Base-by-base conservation (phyloP, 1,284 basidiomycete species). In the Agroathelia rolfsii region DNA sequence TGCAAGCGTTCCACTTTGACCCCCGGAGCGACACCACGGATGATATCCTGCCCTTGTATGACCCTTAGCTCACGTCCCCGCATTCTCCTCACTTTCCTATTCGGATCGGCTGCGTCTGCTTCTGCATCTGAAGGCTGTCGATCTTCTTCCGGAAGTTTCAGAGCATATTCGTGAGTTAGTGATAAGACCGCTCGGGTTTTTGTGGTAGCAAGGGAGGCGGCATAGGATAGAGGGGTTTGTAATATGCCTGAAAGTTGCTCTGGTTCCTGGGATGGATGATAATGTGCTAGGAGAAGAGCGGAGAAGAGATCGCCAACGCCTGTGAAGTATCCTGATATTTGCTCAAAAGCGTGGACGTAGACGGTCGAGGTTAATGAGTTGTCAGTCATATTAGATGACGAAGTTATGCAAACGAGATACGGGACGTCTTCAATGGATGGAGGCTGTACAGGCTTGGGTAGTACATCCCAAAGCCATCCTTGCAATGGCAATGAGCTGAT, bases 221-320 rank as follows among this genome's bases (percentile, higher is more conserved):
- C 78, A 41, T 53, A 46, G 3, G 73, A 63, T 21, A 87, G 55
- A 5, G 66, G 53, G 4, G 61, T 65, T 36, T 21, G 39, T 41
- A n/a, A n/a, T n/a, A n/a, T n/a, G n/a, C n/a, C n/a, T n/a, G 18
- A 42, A 41, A 3, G 41, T 33, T 18, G 30, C 27, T 39, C 42
- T 17, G 50, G 45, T 12, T 53, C 13, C 6, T 18, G 34, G 32
- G 49, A 30, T 10, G 53, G 46, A n/a, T 59, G 50, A 53, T 80
- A 96, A 46, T 93, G 81, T 0, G 79, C 94, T 0, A 95, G 64
- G 11, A 93, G 75, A 34, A 98, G 74, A 0, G 95, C 88, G 2
- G 93, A 92, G 61, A 99, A 98, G 33, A 97, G 73, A 53, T 99
- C 94, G 9, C 94, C 95, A 3, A 96, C 93, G 16, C 94, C 95